Evolutionary conservation across 441 rosid species (phyloP).

Genomic region (Codiaeum variegatum): DNA sequence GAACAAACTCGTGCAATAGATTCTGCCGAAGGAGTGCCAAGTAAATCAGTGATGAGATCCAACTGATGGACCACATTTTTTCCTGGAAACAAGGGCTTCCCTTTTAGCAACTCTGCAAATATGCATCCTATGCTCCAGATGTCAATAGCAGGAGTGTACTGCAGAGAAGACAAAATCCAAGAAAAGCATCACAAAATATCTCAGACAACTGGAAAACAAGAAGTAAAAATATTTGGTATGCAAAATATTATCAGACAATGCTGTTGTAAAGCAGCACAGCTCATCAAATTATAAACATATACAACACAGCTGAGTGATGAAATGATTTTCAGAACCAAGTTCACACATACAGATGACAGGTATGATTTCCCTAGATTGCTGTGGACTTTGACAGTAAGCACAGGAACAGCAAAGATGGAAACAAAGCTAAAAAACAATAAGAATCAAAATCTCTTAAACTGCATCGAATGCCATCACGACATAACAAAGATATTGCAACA

Average conservation of each 20-base stretch:
- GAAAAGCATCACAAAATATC: background rate
- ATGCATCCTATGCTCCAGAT: conserved; percentile 99
- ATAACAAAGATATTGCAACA: background rate
- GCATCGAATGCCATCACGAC: background rate
- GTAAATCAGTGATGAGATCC: conserved; percentile 96
- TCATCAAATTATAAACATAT: background rate
- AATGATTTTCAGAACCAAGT: background rate
- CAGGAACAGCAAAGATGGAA: background rate
- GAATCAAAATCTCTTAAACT: background rate
- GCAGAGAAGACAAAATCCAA: conserved; percentile 18
- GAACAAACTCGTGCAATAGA: conserved; percentile 81
- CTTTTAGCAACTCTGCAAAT: conserved; percentile 93
- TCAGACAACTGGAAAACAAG: background rate
- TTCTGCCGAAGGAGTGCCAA: conserved; percentile 90
- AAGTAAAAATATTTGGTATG: background rate
- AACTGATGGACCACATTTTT: conserved; percentile 98
- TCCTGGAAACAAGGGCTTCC: conserved; percentile 95
- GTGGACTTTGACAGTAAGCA: background rate
- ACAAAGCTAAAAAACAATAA: background rate
- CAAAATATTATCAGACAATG: background rate
- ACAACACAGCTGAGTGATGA: background rate
- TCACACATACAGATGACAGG: background rate
- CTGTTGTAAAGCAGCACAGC: background rate
- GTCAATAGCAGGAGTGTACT: conserved; percentile 99
- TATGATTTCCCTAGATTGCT: background rate